A percentile compares a stretch with the other conserved stretches of the same genome.
Evolutionary conservation across 1,284 basidiomycete genomes (phyloP).

Genomic region (Heterobasidion parviporum): DNA sequence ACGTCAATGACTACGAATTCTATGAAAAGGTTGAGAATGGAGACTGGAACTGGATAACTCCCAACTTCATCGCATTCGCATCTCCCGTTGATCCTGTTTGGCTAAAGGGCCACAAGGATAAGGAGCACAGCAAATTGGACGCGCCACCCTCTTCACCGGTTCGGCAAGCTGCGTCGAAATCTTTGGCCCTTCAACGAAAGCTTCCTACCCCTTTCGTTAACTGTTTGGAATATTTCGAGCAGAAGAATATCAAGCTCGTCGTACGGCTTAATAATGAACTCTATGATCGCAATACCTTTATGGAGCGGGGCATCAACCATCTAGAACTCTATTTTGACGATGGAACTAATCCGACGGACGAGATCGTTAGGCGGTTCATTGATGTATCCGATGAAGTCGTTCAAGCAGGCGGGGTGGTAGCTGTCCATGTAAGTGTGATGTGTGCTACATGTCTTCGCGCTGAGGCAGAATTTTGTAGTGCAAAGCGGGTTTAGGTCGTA

Average conservation of each 20-base stretch:
- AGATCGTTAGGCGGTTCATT: slow-evolving; percentile 89
- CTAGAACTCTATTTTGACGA: slow-evolving; percentile 96
- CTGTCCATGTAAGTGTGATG: slow-evolving; percentile 66
- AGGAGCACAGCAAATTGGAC: slow-evolving; percentile 24
- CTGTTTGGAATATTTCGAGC: slow-evolving; percentile 89
- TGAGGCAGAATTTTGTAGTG: slow-evolving; percentile 43
- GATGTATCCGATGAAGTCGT: slow-evolving; percentile 76
- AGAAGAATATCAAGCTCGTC: slow-evolving; percentile 84
- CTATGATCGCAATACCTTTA: slow-evolving; percentile 83
- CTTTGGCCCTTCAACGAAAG: slow-evolving; percentile 65
- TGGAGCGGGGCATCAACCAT: slow-evolving; percentile 85
- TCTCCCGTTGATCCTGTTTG: slow-evolving; percentile 80
- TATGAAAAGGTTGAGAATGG: slow-evolving; percentile 96
- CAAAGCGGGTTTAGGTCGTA: slow-evolving; percentile 89
- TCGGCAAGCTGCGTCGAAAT: slow-evolving; percentile 17
- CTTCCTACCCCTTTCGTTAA: slow-evolving; percentile 75
- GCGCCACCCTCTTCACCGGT: slow-evolving; percentile 21
- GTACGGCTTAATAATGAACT: slow-evolving; percentile 92
- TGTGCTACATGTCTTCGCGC: slow-evolving; percentile 13
- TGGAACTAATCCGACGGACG: slow-evolving; percentile 94
- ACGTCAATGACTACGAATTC: slow-evolving; percentile 83
- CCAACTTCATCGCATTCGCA: slow-evolving; percentile 93
- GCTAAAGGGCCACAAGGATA: slow-evolving; percentile 64
- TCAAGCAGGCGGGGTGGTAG: slow-evolving; percentile 72
- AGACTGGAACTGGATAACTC: slow-evolving; percentile 96